Evolutionary conservation across 371 early-diverging fungal genomes (phyloP).

Genomic region (Mortierella sp.): DNA sequence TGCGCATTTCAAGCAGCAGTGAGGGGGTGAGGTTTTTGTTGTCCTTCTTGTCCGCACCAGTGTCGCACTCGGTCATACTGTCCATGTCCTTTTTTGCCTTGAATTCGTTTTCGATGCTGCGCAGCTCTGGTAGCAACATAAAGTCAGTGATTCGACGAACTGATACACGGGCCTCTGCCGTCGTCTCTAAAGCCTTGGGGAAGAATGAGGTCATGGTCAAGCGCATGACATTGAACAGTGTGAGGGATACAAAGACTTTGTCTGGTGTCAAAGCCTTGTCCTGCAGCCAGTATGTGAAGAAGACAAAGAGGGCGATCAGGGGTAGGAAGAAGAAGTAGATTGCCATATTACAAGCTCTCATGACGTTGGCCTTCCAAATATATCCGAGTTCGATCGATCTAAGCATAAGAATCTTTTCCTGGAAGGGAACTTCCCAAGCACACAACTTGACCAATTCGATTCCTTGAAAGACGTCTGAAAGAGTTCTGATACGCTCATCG

Average conservation of each 20-base stretch:
- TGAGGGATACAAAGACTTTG: constrained; percentile 57
- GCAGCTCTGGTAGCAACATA: constrained; percentile 66
- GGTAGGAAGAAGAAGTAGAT: constrained; percentile 62
- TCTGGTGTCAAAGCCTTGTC: constrained; percentile 46
- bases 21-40: constrained; percentile 37
- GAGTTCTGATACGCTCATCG: constrained; percentile 69
- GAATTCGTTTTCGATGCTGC: constrained; percentile 43
- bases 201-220: constrained; percentile 71
- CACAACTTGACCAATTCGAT: constrained; percentile 61
- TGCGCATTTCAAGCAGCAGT: constrained; percentile 37
- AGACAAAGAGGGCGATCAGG: constrained; percentile 58
- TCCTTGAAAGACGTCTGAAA: constrained; percentile 72
- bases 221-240: constrained; percentile 59
- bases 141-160: constrained; percentile 64
- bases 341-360: constrained; percentile 58
- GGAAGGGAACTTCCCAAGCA: constrained; percentile 67
- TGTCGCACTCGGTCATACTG: background rate
- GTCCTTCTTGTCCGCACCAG: background rate
- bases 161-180: constrained; percentile 71
- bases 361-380: constrained; percentile 52
- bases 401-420: constrained; percentile 51
- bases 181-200: constrained; percentile 64
- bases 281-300: constrained; percentile 53
- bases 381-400: constrained; percentile 47
- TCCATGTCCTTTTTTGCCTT: constrained; percentile 1